These are phyloP conservation scores for Globisporangium spiculum DNA, from an alignment of 352 stramenopile species.

Conservation along the genomic window DNA sequence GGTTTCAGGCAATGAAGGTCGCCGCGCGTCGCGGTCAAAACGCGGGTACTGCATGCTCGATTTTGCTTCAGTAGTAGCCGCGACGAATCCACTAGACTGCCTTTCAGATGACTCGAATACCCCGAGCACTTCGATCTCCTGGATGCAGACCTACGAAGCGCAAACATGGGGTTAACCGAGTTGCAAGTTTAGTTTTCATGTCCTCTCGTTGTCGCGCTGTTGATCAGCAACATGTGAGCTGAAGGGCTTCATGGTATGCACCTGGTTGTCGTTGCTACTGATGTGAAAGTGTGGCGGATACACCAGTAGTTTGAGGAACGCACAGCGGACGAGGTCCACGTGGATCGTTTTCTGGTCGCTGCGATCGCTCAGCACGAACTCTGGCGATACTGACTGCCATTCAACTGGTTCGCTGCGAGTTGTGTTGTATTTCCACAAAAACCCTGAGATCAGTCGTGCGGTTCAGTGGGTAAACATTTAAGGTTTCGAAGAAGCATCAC, in stretches of 20 bases:
- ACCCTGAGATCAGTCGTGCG: no score
- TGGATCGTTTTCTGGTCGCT: slow-evolving; percentile 15
- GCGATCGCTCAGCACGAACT: neutral
- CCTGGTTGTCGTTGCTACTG: slow-evolving; percentile 21
- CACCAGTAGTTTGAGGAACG: slow-evolving; percentile 35
- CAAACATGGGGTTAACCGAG: neutral
- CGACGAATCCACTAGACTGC: neutral
- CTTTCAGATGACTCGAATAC: neutral
- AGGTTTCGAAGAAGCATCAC: neutral
- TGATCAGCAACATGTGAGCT: neutral
- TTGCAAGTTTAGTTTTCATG: no score
- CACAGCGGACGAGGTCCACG: slow-evolving; percentile 20
- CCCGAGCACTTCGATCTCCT: slow-evolving; percentile 31
- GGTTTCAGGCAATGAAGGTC: neutral
- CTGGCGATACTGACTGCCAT: neutral
- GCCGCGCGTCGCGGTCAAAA: neutral
- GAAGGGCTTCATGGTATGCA: slow-evolving; percentile 4
- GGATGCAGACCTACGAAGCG: slow-evolving; percentile 17
- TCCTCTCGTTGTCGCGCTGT: no score
- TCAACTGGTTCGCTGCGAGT: neutral
- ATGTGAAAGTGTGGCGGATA: slow-evolving; percentile 9
- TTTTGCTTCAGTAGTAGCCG: neutral
- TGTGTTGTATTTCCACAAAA: neutral
- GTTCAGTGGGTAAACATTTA: no score
- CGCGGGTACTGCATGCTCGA: neutral